Base-by-base conservation (phyloP, 331 rosid genomes). In the Malus hybrid region DNA sequence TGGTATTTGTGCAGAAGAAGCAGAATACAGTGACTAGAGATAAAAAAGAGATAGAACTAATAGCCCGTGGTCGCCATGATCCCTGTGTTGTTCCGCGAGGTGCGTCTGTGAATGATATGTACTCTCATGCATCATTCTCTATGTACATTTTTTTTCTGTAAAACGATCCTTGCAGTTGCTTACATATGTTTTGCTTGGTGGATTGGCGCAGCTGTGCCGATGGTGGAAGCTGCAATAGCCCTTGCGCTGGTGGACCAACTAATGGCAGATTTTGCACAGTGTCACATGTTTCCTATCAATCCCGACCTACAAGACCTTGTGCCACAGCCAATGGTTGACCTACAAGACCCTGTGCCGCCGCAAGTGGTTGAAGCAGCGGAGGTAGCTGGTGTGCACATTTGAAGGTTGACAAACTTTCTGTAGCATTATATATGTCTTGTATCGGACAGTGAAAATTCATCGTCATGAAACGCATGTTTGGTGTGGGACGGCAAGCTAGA, bases 21-120 rank as follows among this genome's bases (percentile, higher is more conserved):
- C 99, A 95, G 82, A 63, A 36, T 19, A 95, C 99, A 53, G 99
- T 95, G 77, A 90, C 98, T 44, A 87, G 95, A 75, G 99, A 92
- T 18, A 92, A 85, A 84, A 68, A 88, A 56, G 96, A 90, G 79
- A 90, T 83, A 9, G 97, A 89, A 16, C 81, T 95, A 66, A 87
- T 89, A 26, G 92, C 98, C 56, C 97, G 98, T 71, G 99, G 98
- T 81, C 97, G 97, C 50, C 99, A 95, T 50, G 98, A 95, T 83
- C 99, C 99, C 33, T 95, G 99, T 79, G 98, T 95, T 80, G 98
- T 95, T 76, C 99, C 98, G 0, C 85, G 99, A 92, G 99, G 99
- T 95, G 81, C 70, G 69, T 77, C 56, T 75, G n/a, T 50, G 22
- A 58, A 56, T 65, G 24, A 36, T 60, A 28, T 44, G 52, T 71